Conservation (phyloP, 352 stramenopile genomes). For the Phytopythium vexans region DNA sequence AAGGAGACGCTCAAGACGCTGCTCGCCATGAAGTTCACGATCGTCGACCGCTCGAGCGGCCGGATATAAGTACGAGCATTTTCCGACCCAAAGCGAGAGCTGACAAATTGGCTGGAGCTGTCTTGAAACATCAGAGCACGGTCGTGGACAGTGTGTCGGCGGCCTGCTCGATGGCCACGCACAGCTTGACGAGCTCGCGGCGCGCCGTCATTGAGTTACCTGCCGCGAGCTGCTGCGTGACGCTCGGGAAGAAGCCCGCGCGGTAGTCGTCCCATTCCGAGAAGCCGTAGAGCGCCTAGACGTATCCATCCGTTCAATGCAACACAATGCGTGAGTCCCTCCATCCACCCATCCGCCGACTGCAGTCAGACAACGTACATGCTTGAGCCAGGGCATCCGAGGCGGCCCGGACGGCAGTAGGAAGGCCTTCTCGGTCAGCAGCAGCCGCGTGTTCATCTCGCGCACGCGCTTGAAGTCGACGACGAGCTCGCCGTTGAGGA, state of each 20-base stretch:
- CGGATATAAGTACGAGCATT: conserved; percentile 31
- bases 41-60: conserved; percentile 57
- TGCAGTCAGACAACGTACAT: conserved; percentile 36
- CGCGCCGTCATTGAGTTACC: conserved; percentile 72
- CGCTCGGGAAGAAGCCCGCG: conserved; percentile 65
- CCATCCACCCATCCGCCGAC: not conserved
- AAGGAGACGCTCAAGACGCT: conserved; percentile 88
- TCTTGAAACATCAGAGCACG: conserved; percentile 23
- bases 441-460: conserved; percentile 82
- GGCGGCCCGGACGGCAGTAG: conserved; percentile 59
- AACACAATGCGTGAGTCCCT: not conserved
- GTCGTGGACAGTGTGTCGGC: conserved; percentile 65
- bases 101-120: conserved; percentile 6
- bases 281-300: conserved; percentile 73
- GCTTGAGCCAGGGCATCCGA: conserved; percentile 80
- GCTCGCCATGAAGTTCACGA: conserved; percentile 83
- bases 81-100: conserved; percentile 1
- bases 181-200: conserved; percentile 72
- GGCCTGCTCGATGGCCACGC: conserved; percentile 75
- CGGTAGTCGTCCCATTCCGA: conserved; percentile 83
- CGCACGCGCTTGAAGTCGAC: conserved; percentile 76
- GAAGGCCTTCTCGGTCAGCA: conserved; percentile 82
- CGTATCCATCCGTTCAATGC: not conserved
- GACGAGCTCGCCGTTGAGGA: conserved; percentile 56
- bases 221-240: conserved; percentile 69